Percentiles rank a stretch among this genome's conserved stretches.
Evolutionary conservation across 306 rosid species (phyloP).

Genomic region (Carpinus fangiana): DNA sequence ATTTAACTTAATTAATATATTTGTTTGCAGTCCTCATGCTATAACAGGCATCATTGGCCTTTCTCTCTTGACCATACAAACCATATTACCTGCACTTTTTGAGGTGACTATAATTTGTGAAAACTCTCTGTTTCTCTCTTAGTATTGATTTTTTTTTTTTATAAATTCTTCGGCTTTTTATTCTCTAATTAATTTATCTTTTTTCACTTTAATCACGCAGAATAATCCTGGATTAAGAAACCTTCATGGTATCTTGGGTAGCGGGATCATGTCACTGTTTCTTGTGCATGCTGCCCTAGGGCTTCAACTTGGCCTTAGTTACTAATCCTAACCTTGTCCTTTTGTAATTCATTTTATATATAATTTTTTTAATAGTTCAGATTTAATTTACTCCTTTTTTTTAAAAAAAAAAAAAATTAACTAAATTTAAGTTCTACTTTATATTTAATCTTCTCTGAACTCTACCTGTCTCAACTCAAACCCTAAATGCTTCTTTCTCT

Average conservation of each 20-base stretch:
- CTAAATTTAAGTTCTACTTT: too few relatives aligned
- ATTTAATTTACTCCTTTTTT: too few relatives aligned
- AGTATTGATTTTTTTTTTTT: not conserved
- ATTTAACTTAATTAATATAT: not conserved
- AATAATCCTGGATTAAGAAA: slow-evolving; percentile 72
- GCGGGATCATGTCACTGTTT: slow-evolving; percentile 88
- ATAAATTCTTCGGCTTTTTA: not conserved
- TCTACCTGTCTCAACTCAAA: too few relatives aligned
- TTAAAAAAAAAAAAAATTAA: too few relatives aligned
- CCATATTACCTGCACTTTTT: slow-evolving; percentile 69
- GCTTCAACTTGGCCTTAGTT: slow-evolving; percentile 81
- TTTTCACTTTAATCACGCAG: slow-evolving; percentile 44
- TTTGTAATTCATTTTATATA: not conserved
- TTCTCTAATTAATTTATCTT: not conserved
- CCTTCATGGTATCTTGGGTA: slow-evolving; percentile 82
- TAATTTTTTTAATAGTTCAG: too few relatives aligned
- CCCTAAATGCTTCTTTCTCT: too few relatives aligned
- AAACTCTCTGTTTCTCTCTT: not conserved
- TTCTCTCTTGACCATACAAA: slow-evolving; percentile 75
- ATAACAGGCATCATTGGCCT: slow-evolving; percentile 83
- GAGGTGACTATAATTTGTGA: slow-evolving; percentile 49
- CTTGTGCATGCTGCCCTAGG: slow-evolving; percentile 84
- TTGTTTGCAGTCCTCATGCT: slow-evolving; percentile 74
- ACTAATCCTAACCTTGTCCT: slow-evolving; percentile 23
- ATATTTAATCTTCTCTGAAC: too few relatives aligned